Base-by-base conservation (phyloP, 2,329 filamentous ascomycete genomes). In the Leptographium radiaticola region DNA sequence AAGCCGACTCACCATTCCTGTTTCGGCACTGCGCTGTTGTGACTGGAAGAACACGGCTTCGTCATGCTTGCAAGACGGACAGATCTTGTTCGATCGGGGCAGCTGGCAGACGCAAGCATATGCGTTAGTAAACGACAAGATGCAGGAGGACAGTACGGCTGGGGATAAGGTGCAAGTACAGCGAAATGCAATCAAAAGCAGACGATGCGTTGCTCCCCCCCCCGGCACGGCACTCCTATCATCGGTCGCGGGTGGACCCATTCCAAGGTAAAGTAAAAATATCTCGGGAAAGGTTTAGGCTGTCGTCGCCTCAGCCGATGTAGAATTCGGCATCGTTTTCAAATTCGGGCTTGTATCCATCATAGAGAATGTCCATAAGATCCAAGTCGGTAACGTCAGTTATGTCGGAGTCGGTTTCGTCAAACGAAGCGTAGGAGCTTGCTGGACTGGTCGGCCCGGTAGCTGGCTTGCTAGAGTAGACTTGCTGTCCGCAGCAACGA, bases 21-120 rank as follows among this genome's bases (percentile, higher is more conserved):
- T 98, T 70, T 97, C 90, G 49, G 89, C 88, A 62, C 86, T 95
- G 70, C 93, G 86, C 74, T 97, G 90, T 68, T 98, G 93, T 58
- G 90, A 96, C 74, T 98, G 93, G 75, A 98, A 98, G 74, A 95
- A 98, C 56, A 98, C 94, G 47, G 90, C 89, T 71, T 97, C 90
- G 62, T 83, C 81, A 68, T 93, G 86, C 60, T 80, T 78, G 75
- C 94, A 98, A 62, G 76, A 79, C 52, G 89, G 89, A 72, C 93
- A 98, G 57, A 79, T 78, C 71, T 87, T 89, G 67, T 89, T 87
- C 63, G 89, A 84, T 64, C 90, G 85, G 59, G 93, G 93, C 68
- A 97, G 87, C 90, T 96, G 80, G 76, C 61, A 63, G 59, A 65
- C 61, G 61, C 67, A 61, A 60, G 60, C 9, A 11, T 20, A 10